phyloP scores from a whole-genome alignment of 768 basidiomycete genomes.

The Lyophyllum semitale region DNA sequence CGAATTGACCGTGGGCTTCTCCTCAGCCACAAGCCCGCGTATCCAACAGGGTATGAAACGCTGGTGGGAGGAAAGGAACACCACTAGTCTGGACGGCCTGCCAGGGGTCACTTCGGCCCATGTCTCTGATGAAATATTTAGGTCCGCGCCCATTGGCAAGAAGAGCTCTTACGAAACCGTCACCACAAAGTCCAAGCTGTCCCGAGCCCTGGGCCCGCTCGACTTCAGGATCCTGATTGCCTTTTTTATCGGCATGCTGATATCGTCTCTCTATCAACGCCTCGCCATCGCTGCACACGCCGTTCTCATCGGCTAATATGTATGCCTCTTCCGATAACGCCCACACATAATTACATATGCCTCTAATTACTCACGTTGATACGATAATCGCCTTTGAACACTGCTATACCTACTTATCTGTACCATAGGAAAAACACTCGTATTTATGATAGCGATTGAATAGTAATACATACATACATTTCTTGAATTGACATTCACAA shows the following conservation, averaged over 20 bases:
- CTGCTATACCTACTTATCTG: conserved; percentile 8
- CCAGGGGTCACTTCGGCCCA: conserved; percentile 43
- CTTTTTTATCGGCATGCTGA: conserved; percentile 17
- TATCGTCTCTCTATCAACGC: conserved; percentile 14
- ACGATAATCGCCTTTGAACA: conserved; percentile 2
- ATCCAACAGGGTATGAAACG: conserved; percentile 47
- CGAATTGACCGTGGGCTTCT: conserved; percentile 22
- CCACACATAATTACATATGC: background rate
- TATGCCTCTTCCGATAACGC: background rate
- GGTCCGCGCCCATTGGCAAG: conserved; percentile 11
- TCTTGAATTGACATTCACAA: conserved; percentile 12
- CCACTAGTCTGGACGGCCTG: conserved; percentile 59
- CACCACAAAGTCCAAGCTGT: conserved; percentile 7
- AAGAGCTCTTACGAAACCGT: conserved; percentile 5
- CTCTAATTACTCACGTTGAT: background rate
- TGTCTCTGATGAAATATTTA: conserved; percentile 21
- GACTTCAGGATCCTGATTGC: conserved; percentile 15
- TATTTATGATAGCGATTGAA: conserved; percentile 14
- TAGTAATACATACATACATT: conserved; percentile 31
- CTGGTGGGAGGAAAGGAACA: conserved; percentile 60
- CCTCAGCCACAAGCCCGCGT: conserved; percentile 19
- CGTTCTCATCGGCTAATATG: conserved; percentile 12
- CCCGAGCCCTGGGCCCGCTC: background rate
- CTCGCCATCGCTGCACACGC: conserved; percentile 8
- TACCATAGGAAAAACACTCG: conserved; percentile 3